These are phyloP conservation scores for Magnusiomyces tetraspermus DNA, from an alignment of 1,139 yeast genomes.

Conservation along the genomic window DNA sequence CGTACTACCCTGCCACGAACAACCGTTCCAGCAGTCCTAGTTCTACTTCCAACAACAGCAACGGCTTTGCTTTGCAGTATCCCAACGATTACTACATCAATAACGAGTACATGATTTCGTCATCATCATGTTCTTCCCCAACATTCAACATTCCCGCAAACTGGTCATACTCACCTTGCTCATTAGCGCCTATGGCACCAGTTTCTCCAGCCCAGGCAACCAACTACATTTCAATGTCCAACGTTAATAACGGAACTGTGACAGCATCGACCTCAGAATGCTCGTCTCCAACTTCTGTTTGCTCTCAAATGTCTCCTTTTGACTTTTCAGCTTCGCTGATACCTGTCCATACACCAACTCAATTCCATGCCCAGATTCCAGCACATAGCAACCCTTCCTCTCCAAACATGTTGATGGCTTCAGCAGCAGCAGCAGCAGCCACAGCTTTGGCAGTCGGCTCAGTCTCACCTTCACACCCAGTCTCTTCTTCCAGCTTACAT, in stretches of 20 bases:
- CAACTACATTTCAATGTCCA: not conserved
- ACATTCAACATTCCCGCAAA: not conserved
- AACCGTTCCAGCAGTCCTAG: not conserved
- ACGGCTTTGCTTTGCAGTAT: not conserved
- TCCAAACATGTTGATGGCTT: not conserved
- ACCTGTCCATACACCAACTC: not conserved
- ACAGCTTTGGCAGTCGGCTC: constrained; percentile 1
- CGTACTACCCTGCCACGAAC: not conserved
- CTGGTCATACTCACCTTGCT: not conserved
- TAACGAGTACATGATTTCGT: constrained; percentile 1
- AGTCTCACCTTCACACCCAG: not conserved
- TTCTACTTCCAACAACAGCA: not conserved
- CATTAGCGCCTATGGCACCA: constrained; percentile 1
- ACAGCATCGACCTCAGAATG: not conserved
- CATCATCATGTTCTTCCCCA: too few relatives aligned
- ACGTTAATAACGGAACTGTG: not conserved
- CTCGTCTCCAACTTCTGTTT: not conserved
- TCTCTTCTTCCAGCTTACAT: too few relatives aligned
- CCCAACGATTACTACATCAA: constrained; percentile 1
- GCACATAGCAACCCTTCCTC: not conserved
- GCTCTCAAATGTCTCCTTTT: not conserved
- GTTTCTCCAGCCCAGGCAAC: not conserved
- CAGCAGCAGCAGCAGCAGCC: constrained; percentile 3
- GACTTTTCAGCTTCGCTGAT: not conserved
- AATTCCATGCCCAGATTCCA: not conserved